Evolutionary conservation across 495 filamentous ascomycete genomes (phyloP).

Genomic region (Pyrenopolyporus hunteri): DNA sequence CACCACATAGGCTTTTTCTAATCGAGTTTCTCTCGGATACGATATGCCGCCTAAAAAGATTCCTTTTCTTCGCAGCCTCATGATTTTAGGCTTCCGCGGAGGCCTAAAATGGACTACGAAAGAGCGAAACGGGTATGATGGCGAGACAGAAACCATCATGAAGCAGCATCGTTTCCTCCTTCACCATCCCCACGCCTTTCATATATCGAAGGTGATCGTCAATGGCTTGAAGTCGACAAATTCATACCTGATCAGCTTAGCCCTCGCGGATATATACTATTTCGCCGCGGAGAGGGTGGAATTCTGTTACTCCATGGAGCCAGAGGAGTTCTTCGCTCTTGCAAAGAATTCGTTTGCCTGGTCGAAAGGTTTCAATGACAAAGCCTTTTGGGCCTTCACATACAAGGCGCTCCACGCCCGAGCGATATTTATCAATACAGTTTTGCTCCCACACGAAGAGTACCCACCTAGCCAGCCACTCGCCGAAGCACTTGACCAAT

Average conservation of each 20-base stretch:
- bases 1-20: no score
- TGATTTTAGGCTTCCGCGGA: neutral
- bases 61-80: neutral
- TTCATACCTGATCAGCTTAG: neutral
- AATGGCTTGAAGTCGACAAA: neutral
- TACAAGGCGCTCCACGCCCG: conserved; percentile 36
- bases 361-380: conserved; percentile 5
- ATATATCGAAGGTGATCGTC: conserved; percentile 11
- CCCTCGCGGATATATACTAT: conserved; percentile 21
- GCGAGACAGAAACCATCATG: neutral
- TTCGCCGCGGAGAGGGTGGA: conserved; percentile 16
- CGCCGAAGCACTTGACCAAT: conserved; percentile 18
- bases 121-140: neutral
- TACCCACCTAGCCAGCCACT: neutral
- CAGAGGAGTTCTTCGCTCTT: conserved; percentile 16
- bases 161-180: conserved; percentile 15
- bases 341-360: conserved; percentile 23
- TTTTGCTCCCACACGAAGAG: neutral
- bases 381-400: conserved; percentile 36
- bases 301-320: conserved; percentile 1
- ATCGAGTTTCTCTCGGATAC: neutral
- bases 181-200: conserved; percentile 17
- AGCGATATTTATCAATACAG: conserved; percentile 12
- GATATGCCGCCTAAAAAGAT: neutral
- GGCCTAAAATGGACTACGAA: conserved; percentile 26